Percentiles rank a stretch among this genome's conserved stretches.
Evolutionary conservation across 768 basidiomycete genomes (phyloP).

Genomic region (Lactarius akahatsu): DNA sequence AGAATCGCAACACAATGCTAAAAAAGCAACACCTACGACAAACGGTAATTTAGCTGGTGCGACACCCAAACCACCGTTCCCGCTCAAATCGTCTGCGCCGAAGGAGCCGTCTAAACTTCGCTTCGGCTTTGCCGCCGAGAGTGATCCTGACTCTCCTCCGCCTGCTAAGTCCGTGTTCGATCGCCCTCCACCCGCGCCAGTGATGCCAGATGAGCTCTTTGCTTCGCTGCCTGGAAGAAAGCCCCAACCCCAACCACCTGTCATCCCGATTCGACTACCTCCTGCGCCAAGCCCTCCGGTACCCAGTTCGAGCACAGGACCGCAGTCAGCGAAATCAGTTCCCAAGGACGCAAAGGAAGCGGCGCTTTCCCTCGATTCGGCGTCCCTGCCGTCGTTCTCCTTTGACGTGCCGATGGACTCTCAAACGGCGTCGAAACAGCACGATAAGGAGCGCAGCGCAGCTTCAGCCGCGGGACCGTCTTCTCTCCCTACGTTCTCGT

Average conservation of each 20-base stretch:
- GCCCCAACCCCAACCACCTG: neutral
- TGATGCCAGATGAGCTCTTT: neutral
- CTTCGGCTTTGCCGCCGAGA: constrained; percentile 63
- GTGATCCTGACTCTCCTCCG: constrained; percentile 19
- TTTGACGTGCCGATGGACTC: constrained; percentile 34
- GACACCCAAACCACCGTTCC: constrained; percentile 33
- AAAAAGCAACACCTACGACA: constrained; percentile 18
- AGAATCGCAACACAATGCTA: constrained; percentile 34
- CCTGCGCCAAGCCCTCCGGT: neutral
- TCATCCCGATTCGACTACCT: constrained; percentile 1
- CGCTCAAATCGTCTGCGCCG: constrained; percentile 56
- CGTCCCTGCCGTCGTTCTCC: constrained; percentile 49
- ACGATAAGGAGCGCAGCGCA: constrained; percentile 16
- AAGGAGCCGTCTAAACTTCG: constrained; percentile 80
- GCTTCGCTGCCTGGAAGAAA: constrained; percentile 1
- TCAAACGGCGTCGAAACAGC: constrained; percentile 6
- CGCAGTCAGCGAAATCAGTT: constrained; percentile 21
- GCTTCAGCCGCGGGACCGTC: constrained; percentile 27
- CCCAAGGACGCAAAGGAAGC: constrained; percentile 40
- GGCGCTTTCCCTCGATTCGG: constrained; percentile 35
- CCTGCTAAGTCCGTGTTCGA: constrained; percentile 12
- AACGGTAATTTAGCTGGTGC: constrained; percentile 31
- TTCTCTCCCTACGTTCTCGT: constrained; percentile 49
- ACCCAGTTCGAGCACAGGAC: constrained; percentile 10
- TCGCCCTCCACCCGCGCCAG: neutral